Conservation (phyloP, 768 basidiomycete genomes). For the Guyanaporus albipodus region DNA sequence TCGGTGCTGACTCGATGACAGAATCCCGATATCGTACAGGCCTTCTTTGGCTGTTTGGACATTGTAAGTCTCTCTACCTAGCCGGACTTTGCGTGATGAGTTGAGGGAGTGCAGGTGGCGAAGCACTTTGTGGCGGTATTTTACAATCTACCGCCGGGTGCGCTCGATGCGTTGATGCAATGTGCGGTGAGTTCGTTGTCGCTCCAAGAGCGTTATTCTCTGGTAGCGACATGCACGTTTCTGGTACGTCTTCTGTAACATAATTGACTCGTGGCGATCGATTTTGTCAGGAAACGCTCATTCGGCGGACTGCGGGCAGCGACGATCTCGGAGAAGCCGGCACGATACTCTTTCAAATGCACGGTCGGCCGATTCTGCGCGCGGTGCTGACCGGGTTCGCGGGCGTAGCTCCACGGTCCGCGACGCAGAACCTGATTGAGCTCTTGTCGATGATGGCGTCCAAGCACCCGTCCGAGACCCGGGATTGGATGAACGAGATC, state of each 20-base stretch:
- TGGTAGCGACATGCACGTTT: slow-evolving; percentile 79
- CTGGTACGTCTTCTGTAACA: slow-evolving; percentile 59
- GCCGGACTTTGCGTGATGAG: not conserved
- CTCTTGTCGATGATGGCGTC: slow-evolving; percentile 65
- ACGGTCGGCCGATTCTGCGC: slow-evolving; percentile 67
- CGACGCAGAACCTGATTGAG: slow-evolving; percentile 80
- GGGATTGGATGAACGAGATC: slow-evolving; percentile 70
- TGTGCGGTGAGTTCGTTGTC: slow-evolving; percentile 64
- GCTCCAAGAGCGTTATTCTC: slow-evolving; percentile 80
- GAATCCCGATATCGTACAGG: slow-evolving; percentile 92
- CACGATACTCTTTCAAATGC: slow-evolving; percentile 44
- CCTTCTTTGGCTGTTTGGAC: slow-evolving; percentile 82
- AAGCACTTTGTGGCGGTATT: slow-evolving; percentile 59
- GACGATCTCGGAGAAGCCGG: slow-evolving; percentile 58
- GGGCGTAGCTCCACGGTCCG: slow-evolving; percentile 78
- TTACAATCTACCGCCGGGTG: slow-evolving; percentile 58
- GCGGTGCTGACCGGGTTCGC: slow-evolving; percentile 80
- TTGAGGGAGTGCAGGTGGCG: slow-evolving; percentile 34
- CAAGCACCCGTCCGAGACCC: slow-evolving; percentile 50
- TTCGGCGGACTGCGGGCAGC: slow-evolving; percentile 59
- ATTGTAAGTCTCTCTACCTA: slow-evolving; percentile 43
- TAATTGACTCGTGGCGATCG: not conserved
- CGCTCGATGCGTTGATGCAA: slow-evolving; percentile 65
- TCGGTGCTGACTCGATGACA: slow-evolving; percentile 29
- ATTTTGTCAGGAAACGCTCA: slow-evolving; percentile 49